These are phyloP conservation scores for Apiotrichum sp. DNA, from an alignment of 1,284 basidiomycete genomes.

Conservation along the genomic window DNA sequence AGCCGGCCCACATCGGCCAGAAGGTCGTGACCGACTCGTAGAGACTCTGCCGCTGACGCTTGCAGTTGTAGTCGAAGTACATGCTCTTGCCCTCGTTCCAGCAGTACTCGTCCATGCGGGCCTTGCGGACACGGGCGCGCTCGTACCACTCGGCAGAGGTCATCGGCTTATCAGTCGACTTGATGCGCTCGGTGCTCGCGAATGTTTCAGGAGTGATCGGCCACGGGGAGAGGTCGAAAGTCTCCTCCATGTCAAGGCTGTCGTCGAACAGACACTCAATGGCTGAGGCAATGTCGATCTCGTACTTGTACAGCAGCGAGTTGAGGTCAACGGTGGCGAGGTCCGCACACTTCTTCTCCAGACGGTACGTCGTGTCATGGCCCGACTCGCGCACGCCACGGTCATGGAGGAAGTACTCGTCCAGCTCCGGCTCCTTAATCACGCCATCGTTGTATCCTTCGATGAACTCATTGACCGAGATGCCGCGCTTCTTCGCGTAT, in stretches of 20 bases:
- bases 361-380: slow-evolving; percentile 95
- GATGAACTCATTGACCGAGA: slow-evolving; percentile 96
- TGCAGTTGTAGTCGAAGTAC: slow-evolving; percentile 96
- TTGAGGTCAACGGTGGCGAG: slow-evolving; percentile 95
- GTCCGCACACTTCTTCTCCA: slow-evolving; percentile 89
- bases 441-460: slow-evolving; percentile 86
- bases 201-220: slow-evolving; percentile 78
- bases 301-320: slow-evolving; percentile 78
- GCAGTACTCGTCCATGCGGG: slow-evolving; percentile 85
- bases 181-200: slow-evolving; percentile 54
- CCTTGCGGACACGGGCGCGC: slow-evolving; percentile 71
- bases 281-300: slow-evolving; percentile 86
- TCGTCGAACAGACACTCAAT: slow-evolving; percentile 93
- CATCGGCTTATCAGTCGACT: slow-evolving; percentile 61
- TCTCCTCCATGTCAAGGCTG: slow-evolving; percentile 80
- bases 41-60: slow-evolving; percentile 77
- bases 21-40: slow-evolving; percentile 94
- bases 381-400: slow-evolving; percentile 89
- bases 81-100: slow-evolving; percentile 94
- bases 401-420: slow-evolving; percentile 97
- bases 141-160: slow-evolving; percentile 83
- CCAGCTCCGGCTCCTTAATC: slow-evolving; percentile 79
- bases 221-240: slow-evolving; percentile 85
- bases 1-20: slow-evolving; percentile 97
- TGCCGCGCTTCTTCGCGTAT: slow-evolving; percentile 82